These are phyloP conservation scores for Solanum raphanifolium DNA, from an alignment of 257 asterid genomes.

Conservation along the genomic window DNA sequence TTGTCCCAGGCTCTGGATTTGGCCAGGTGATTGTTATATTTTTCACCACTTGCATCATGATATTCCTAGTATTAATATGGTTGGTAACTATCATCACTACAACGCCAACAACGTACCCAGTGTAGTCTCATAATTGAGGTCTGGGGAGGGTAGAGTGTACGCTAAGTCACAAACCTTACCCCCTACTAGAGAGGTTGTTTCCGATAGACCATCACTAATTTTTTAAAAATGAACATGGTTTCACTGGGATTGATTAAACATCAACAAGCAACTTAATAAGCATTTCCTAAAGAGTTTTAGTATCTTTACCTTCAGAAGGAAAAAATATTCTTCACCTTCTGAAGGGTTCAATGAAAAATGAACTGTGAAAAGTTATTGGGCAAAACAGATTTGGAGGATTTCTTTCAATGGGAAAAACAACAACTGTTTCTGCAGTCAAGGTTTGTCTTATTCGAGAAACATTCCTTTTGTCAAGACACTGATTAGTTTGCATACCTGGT, in stretches of 20 bases:
- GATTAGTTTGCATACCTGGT: neutral
- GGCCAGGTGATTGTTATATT: slow-evolving; percentile 52
- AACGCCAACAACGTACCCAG: neutral
- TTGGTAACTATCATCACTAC: neutral
- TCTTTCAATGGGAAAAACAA: neutral
- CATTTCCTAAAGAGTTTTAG: neutral
- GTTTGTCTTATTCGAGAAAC: neutral
- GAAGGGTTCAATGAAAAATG: neutral
- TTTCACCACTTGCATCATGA: neutral
- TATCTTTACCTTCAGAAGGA: neutral
- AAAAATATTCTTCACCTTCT: neutral
- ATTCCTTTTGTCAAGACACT: neutral
- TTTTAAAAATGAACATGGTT: no score
- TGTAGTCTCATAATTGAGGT: neutral
- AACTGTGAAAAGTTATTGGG: neutral
- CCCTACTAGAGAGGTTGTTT: neutral
- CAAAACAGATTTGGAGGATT: neutral
- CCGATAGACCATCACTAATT: neutral
- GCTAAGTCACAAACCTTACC: neutral
- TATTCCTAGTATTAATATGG: neutral
- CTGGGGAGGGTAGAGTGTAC: no score
- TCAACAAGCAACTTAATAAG: neutral
- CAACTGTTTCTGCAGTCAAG: neutral
- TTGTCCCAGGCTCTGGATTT: slow-evolving; percentile 97
- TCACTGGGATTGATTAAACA: neutral